Base-by-base conservation (phyloP, 192 early-diverging fungal genomes). In the Gamsiella multidivaricata region DNA sequence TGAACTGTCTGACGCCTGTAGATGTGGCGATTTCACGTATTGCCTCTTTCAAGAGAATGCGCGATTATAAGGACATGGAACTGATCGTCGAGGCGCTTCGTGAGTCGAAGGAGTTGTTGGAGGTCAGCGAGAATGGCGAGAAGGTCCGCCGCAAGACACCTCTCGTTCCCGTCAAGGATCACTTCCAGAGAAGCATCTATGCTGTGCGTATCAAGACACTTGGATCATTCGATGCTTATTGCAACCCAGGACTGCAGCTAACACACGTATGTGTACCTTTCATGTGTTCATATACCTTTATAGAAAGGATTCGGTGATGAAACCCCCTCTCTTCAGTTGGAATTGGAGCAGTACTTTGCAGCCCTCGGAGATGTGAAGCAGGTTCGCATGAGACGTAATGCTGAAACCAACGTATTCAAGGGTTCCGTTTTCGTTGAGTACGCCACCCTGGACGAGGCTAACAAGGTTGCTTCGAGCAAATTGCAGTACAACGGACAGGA, bases 31-130 rank as follows among this genome's bases (percentile, higher is more conserved):
- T 90, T 46, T 43, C 58, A 25, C 80, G 65, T 11, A 81, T 90
- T 25, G 76, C 83, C 8, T 81, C 59, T 15, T 90, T 90, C 79
- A 88, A 88, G 60, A 84, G 84, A 55, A 88, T 90, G 85, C 65
- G 84, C 29, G 69, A 73, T 22, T 81, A 86, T 59, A 80, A 60
- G 31, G 81, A 84, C 52, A 46, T 47, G 54, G 69, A 56, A 18
- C 54, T 81, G 41, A 81, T 89, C 47, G 73, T 88, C 33, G 84
- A 81, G 23, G 88, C 88, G 10, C 61, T 90, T 5, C 76, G 81
- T 29, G 82, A 84, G 68, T 88, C 81, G n/a, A 66, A 73, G 39
- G 70, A 80, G 18, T 25, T 89, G 59, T 63, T 88, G 29, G 87
- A 90, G 70, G 80, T 90, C 18, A 84, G 80, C 65, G 87, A 80